phyloP scores from a whole-genome alignment of 495 filamentous ascomycete genomes.

The Xylaria bambusicola region DNA sequence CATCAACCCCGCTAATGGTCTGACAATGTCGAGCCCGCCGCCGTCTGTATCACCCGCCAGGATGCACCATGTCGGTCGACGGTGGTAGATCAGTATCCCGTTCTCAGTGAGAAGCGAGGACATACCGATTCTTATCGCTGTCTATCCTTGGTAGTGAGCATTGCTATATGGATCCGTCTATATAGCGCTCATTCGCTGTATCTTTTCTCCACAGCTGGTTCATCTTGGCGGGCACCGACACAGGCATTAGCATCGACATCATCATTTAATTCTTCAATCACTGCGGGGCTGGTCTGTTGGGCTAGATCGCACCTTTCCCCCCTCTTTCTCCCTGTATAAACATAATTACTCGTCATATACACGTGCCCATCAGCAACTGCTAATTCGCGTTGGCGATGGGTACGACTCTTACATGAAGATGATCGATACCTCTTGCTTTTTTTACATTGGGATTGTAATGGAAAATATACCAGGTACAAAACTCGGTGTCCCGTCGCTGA shows the following conservation, averaged over 20 bases:
- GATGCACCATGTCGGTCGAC: slow-evolving; percentile 66
- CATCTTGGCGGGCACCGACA: slow-evolving; percentile 38
- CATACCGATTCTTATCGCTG: slow-evolving; percentile 25
- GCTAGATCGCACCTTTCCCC: slow-evolving; percentile 25
- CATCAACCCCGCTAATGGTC: slow-evolving; percentile 91
- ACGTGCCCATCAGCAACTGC: slow-evolving; percentile 28
- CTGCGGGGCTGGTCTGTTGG: slow-evolving; percentile 23
- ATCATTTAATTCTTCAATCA: slow-evolving; percentile 27
- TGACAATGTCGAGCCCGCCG: slow-evolving; percentile 86
- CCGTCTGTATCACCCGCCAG: slow-evolving; percentile 83
- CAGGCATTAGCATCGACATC: slow-evolving; percentile 36
- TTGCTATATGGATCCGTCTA: slow-evolving; percentile 31
- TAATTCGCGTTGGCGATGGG: slow-evolving; percentile 23
- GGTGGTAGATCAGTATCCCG: slow-evolving; percentile 49
- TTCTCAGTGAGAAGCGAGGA: slow-evolving; percentile 29
- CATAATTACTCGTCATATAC: slow-evolving; percentile 40
- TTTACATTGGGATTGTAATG: slow-evolving; percentile 30
- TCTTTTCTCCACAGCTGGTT: slow-evolving; percentile 25
- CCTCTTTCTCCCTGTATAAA: slow-evolving; percentile 37
- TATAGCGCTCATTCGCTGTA: slow-evolving; percentile 31
- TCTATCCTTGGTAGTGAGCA: slow-evolving; percentile 33
- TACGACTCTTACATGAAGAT: slow-evolving; percentile 35
- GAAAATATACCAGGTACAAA: slow-evolving; percentile 25
- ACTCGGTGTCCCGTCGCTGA: slow-evolving; percentile 33
- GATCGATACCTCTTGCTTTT: slow-evolving; percentile 38